Percentiles rank a stretch among this genome's conserved stretches.
Evolutionary conservation across 805 yeast genomes (phyloP).

Genomic region (Hyphopichia homilentoma): DNA sequence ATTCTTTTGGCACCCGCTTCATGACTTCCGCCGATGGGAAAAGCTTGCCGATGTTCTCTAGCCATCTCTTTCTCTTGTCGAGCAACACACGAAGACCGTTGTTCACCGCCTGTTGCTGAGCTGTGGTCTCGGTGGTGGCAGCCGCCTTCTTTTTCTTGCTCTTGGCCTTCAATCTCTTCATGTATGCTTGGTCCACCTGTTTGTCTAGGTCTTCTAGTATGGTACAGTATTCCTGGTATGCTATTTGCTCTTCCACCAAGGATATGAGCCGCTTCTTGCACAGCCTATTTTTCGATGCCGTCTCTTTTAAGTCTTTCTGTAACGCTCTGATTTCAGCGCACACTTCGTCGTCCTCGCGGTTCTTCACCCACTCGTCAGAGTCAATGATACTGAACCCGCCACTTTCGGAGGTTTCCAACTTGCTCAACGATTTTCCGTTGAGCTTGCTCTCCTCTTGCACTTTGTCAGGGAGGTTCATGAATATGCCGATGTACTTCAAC

Average conservation of each 20-base stretch:
- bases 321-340: constrained; percentile 75
- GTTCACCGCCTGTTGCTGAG: constrained; percentile 68
- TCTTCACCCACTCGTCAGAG: constrained; percentile 69
- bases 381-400: constrained; percentile 40
- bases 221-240: constrained; percentile 90
- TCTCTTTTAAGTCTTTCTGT: constrained; percentile 63
- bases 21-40: constrained; percentile 65
- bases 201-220: constrained; percentile 92
- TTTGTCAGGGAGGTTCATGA: constrained; percentile 51
- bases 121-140: constrained; percentile 32
- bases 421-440: constrained; percentile 18
- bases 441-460: constrained; percentile 29
- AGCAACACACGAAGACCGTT: constrained; percentile 73
- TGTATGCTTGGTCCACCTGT: constrained; percentile 92
- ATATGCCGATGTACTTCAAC: constrained; percentile 84
- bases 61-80: constrained; percentile 89
- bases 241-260: constrained; percentile 78
- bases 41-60: constrained; percentile 81
- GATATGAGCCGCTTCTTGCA: constrained; percentile 68
- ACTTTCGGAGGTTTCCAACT: constrained; percentile 25
- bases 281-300: constrained; percentile 59
- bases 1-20: constrained; percentile 68
- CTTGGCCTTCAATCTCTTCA: constrained; percentile 74
- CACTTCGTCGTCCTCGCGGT: constrained; percentile 91
- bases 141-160: constrained; percentile 63